Conservation (phyloP, 2,329 filamentous ascomycete species). For the Ascomycota sp. region DNA sequence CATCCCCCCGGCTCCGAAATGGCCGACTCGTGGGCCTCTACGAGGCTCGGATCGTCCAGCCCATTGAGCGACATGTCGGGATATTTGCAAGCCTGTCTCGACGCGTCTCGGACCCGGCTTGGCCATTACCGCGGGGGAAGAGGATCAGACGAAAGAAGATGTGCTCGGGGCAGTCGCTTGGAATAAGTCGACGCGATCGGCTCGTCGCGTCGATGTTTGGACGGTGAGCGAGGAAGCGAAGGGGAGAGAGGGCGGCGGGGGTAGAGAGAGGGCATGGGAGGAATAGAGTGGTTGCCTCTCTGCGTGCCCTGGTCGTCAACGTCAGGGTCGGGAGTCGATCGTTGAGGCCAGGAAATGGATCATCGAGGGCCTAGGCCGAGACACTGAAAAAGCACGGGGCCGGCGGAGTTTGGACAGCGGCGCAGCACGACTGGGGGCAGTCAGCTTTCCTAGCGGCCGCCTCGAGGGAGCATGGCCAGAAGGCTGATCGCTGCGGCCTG, state of each 20-base stretch:
- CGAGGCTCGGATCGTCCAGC: constrained; percentile 60
- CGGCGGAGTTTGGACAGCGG: too few relatives aligned
- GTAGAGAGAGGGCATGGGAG: constrained; percentile 1
- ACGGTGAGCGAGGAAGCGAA: not conserved
- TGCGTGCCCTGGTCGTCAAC: constrained; percentile 1
- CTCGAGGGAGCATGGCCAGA: too few relatives aligned
- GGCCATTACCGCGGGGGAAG: too few relatives aligned
- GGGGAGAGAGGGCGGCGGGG: not conserved
- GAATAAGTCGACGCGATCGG: too few relatives aligned
- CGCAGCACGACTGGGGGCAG: too few relatives aligned
- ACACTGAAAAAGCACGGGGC: constrained; percentile 1
- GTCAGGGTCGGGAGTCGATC: not conserved
- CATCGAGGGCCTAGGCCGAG: constrained; percentile 1
- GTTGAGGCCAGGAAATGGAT: constrained; percentile 1
- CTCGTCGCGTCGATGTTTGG: not conserved
- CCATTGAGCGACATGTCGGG: constrained; percentile 86
- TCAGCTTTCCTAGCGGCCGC: too few relatives aligned
- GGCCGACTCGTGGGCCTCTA: constrained; percentile 67
- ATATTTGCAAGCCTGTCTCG: too few relatives aligned
- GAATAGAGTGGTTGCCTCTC: not conserved
- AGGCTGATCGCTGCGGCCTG: too few relatives aligned
- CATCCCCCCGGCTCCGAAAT: constrained; percentile 78
- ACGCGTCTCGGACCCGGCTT: too few relatives aligned
- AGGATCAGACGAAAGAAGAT: too few relatives aligned
- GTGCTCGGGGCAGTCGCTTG: too few relatives aligned